phyloP scores from a whole-genome alignment of 768 basidiomycete species.

The Dentipellis fragilis region DNA sequence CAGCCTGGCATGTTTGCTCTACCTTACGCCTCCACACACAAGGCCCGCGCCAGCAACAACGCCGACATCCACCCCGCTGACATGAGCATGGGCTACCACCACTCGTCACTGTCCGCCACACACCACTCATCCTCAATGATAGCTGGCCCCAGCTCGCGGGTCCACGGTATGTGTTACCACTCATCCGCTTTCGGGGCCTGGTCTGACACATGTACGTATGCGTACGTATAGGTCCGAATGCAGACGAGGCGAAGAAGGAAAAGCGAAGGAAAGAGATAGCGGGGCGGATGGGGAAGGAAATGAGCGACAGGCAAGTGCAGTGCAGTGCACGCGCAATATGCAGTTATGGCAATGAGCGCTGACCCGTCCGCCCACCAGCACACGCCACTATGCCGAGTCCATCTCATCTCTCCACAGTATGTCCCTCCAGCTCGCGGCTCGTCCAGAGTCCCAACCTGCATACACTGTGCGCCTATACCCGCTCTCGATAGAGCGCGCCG shows the following conservation, averaged over 20 bases:
- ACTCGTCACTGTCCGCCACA: constrained; percentile 31
- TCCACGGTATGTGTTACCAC: constrained; percentile 4
- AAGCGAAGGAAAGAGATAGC: constrained; percentile 60
- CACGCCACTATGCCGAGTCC: constrained; percentile 52
- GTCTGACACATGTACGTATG: not conserved
- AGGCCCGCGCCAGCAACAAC: constrained; percentile 23
- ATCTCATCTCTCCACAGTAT: constrained; percentile 50
- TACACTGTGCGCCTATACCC: constrained; percentile 71
- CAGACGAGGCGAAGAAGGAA: constrained; percentile 46
- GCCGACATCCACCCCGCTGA: constrained; percentile 17
- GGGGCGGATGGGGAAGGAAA: constrained; percentile 64
- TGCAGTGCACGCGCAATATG: constrained; percentile 15
- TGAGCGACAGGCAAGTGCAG: constrained; percentile 71
- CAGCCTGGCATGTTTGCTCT: constrained; percentile 61
- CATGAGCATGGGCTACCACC: constrained; percentile 25
- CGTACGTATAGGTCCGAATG: constrained; percentile 9
- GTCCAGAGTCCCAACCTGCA: constrained; percentile 53
- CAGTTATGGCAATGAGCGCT: too few species aligned
- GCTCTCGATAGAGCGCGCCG: constrained; percentile 65
- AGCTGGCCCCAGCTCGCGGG: constrained; percentile 7
- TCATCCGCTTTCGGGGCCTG: not conserved
- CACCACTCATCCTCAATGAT: constrained; percentile 34
- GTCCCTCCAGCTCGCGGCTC: constrained; percentile 52
- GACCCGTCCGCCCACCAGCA: constrained; percentile 25
- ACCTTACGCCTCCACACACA: constrained; percentile 41